Evolutionary conservation across 257 asterid species (phyloP).

Genomic region (Haberlea rhodopensis): DNA sequence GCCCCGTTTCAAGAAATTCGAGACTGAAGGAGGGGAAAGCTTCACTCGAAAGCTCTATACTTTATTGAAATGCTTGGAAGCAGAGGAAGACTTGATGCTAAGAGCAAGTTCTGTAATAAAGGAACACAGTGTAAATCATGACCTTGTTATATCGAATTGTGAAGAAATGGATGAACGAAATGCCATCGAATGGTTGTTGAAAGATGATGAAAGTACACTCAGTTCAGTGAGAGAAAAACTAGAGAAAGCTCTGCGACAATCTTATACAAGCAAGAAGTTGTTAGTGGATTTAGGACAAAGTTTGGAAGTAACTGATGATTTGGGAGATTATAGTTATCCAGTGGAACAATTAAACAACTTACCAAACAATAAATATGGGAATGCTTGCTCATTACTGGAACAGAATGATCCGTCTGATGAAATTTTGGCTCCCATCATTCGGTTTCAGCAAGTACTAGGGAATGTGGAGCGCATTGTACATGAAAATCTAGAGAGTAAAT

Average conservation of each 20-base stretch:
- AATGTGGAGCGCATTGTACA: constrained; percentile 41
- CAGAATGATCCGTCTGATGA: constrained; percentile 24
- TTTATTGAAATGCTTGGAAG: constrained; percentile 30
- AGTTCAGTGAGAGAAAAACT: constrained; percentile 47
- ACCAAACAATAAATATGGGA: constrained; percentile 22
- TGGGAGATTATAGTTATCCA: constrained; percentile 17
- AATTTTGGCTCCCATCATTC: constrained; percentile 25
- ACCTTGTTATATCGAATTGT: constrained; percentile 37
- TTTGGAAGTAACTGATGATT: constrained; percentile 29
- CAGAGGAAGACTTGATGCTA: constrained; percentile 45
- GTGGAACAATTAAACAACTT: not conserved
- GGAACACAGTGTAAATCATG: constrained; percentile 38
- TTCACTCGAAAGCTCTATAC: constrained; percentile 37
- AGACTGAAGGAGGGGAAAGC: constrained; percentile 36
- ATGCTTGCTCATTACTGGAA: constrained; percentile 1
- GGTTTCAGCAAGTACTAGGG: constrained; percentile 33
- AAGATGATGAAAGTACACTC: constrained; percentile 45
- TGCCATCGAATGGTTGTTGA: constrained; percentile 51
- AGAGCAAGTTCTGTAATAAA: constrained; percentile 39
- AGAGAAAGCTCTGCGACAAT: constrained; percentile 44
- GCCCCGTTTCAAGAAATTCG: constrained; percentile 31
- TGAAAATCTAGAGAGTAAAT: constrained; percentile 39
- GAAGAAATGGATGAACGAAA: constrained; percentile 51
- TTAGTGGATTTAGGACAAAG: constrained; percentile 41
- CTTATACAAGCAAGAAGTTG: constrained; percentile 45